Conservation (phyloP, 139 green algal genomes). For the Raphidocelis subcapitata region DNA sequence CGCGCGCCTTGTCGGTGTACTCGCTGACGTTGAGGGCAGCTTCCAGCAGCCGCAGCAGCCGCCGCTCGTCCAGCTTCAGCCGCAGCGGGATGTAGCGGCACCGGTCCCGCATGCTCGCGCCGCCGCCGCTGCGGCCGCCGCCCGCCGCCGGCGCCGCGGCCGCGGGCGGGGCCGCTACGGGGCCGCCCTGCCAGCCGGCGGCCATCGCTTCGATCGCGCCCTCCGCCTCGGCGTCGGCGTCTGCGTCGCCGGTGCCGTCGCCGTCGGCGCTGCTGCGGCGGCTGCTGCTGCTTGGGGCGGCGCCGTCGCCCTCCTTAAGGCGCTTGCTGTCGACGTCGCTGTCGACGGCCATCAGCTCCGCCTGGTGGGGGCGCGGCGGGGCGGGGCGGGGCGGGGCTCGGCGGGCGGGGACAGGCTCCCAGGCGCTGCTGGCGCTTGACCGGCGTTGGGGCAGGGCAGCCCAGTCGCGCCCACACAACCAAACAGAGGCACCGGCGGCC, state of each 20-base stretch:
- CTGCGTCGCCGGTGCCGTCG: not conserved
- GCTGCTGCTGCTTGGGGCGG: conserved; percentile 1
- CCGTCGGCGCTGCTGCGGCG: conserved; percentile 11
- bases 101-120: conserved; percentile 10
- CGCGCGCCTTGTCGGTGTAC: conserved; percentile 89
- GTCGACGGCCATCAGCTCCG: conserved; percentile 25
- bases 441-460: not conserved
- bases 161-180: conserved; percentile 2
- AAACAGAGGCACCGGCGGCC: not conserved
- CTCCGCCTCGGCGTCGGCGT: not conserved
- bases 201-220: not conserved
- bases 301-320: conserved; percentile 13
- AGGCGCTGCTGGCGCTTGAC: not conserved
- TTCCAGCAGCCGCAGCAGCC: conserved; percentile 82
- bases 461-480: not conserved
- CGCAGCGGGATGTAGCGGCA: conserved; percentile 60
- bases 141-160: not conserved
- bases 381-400: too few relatives aligned
- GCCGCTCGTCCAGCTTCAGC: conserved; percentile 71
- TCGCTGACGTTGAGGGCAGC: conserved; percentile 87
- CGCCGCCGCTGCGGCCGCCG: not conserved
- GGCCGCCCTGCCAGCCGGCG: not conserved
- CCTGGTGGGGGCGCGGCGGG: conserved; percentile 29
- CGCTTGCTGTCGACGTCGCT: conserved; percentile 52
- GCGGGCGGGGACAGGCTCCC: not conserved